Evolutionary conservation across 495 filamentous ascomycete species (phyloP), one percentile per base, ranked within the genome.

Genomic region (Aspergillus steynii): DNA sequence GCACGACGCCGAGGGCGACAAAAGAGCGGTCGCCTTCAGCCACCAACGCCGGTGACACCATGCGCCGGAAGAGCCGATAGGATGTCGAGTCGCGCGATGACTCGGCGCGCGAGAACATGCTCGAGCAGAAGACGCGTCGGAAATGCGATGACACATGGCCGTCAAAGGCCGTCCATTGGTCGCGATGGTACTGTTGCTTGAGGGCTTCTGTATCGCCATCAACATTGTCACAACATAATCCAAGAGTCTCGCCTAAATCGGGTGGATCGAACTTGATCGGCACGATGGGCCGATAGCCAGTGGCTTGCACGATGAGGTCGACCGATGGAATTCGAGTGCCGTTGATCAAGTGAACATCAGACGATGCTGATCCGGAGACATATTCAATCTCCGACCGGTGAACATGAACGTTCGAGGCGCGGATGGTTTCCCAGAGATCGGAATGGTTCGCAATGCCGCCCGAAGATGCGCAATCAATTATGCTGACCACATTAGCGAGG

Each of bases 21-120:
- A 89, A 83, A 28, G 87, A 85, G 4, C 85, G 83, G 34, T 80
- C 76, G 2, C 78, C 83, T 3, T 87, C 77, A 3, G 87, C 84
- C 8, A 71, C 64, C 8, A 75, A 31, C 25, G 66, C 58, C 8
- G 73, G 71, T 0, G 67, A 61, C 0, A 85, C 83, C 68, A 91
- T 82, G 59, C 89, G 88, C 54, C 82, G 85, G 68, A 89, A 88
- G 0, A 92, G 77, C 7, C 73, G 73, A 52, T 68, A 70, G 9
- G 69, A 63, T 1, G 64, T 14, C 5, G 61, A 2, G 6, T 66
- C 65, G 46, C 62, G 77, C 3, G 66, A 63, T 32, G 51, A 29
- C 29, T 68, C 62, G 50, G 70, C 63, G 54, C 31, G 58, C 42
- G 32, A 46, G 29, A 58, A 59, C 20, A 32, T 56, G 37, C 47